Evolutionary conservation across 768 basidiomycete species (phyloP), one percentile per base, ranked within the genome.

Genomic region (Trichaptum fuscoviolaceum): DNA sequence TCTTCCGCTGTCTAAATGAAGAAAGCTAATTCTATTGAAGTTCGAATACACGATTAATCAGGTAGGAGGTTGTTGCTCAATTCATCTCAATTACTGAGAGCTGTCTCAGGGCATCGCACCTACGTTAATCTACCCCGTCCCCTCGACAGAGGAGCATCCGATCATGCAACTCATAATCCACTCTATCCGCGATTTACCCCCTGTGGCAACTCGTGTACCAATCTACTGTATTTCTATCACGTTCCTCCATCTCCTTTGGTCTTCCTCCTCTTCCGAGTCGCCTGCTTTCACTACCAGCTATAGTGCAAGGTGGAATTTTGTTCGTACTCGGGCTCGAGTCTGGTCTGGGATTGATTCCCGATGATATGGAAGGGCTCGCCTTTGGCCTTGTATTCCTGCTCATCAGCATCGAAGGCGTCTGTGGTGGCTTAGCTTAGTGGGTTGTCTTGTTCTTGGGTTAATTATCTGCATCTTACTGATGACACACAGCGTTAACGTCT

Each of bases 161-260:
- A 63, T 93, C 15, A 81, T 96, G 63, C 85, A 88, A 73, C 85
- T 83, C 73, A 83, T 98, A 67, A 92, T 99, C 66, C 87, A 92
- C 71, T 88, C 86, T 0, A 82, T 95, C 23, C 84, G 94, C 42
- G 96, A 98, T 73, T 99, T 98, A 98, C 77, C 95, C 95, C 1
- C 84, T 96, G 57, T 97, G 95, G 92, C 93, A 94, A 87, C 85
- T 95, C 52, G 86, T 94, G 30, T 95, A 95, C 72, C 93, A 93
- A 81, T 86, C 92, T 24, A 92, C 92, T 57, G 96, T 97, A 60
- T 97, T 98, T 79, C 74, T 98, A 67, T 96, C 96, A 6, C 90
- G 96, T 4, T 96, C 96, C 0, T 90, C 93, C 8, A 90, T 96
- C 66, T 92, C 94, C 7, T 76, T 96, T 57, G 93, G 92, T 15